A percentile compares a stretch with the other conserved stretches of the same genome.
Evolutionary conservation across 768 basidiomycete species (phyloP).

Genomic region (Phylloporus sp.): DNA sequence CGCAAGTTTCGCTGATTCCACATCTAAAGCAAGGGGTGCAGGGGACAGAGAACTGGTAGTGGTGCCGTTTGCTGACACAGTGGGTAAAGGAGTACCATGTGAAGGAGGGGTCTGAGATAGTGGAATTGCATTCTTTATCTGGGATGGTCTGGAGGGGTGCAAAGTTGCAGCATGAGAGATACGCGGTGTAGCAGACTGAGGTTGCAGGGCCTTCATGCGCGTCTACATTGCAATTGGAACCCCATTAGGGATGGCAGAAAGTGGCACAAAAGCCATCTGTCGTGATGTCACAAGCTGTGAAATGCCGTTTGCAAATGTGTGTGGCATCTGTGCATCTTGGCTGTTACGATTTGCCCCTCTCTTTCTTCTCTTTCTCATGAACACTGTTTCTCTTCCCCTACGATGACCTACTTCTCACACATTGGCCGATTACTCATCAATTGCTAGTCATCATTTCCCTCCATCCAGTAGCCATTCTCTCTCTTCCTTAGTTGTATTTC

Average conservation of each 20-base stretch:
- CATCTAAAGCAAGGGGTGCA: conserved; percentile 38
- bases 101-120: conserved; percentile 34
- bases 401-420: too few species aligned
- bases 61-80: conserved; percentile 31
- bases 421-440: too few species aligned
- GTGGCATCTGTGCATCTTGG: conserved; percentile 22
- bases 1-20: conserved; percentile 30
- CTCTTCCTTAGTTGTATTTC: too few species aligned
- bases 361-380: too few species aligned
- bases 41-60: conserved; percentile 32
- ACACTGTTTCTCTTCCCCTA: too few species aligned
- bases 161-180: conserved; percentile 44
- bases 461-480: too few species aligned
- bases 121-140: conserved; percentile 28
- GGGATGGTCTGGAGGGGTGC: conserved; percentile 32
- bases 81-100: conserved; percentile 22
- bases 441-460: too few species aligned
- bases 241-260: conserved; percentile 35
- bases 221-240: conserved; percentile 54
- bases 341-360: too few species aligned
- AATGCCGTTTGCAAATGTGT: conserved; percentile 21
- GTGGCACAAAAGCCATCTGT: conserved; percentile 18
- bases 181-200: conserved; percentile 48
- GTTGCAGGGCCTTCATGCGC: conserved; percentile 56
- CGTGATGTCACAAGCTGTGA: conserved; percentile 23